phyloP scores from a whole-genome alignment of 2,329 filamentous ascomycete genomes.

The Clarireedia sp. region DNA sequence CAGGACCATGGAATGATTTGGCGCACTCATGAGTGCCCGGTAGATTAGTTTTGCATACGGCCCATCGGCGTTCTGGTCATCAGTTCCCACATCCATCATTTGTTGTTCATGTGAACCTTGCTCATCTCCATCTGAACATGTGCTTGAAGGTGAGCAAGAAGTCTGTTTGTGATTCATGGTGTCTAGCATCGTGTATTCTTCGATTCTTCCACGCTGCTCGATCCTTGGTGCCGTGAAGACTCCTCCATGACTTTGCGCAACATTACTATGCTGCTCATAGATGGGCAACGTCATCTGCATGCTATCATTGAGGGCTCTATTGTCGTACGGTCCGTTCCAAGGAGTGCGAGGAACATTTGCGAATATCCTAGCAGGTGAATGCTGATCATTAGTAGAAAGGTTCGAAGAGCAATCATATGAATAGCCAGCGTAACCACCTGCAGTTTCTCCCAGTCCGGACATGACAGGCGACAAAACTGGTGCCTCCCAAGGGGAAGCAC shows the following conservation, averaged over 20 bases:
- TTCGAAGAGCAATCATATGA: conserved; percentile 20
- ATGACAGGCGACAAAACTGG: conserved; percentile 13
- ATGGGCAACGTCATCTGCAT: conserved; percentile 11
- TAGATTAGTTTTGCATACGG: conserved; percentile 82
- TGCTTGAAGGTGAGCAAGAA: conserved; percentile 15
- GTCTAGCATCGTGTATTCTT: conserved; percentile 6
- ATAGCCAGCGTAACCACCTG: conserved; percentile 14
- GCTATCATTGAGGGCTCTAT: conserved; percentile 10
- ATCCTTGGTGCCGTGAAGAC: background rate
- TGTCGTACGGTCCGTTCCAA: conserved; percentile 13
- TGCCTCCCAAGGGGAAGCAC: conserved; percentile 15
- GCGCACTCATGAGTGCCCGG: conserved; percentile 60
- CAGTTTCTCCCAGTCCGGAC: conserved; percentile 10
- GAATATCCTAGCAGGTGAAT: conserved; percentile 8
- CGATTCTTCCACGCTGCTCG: background rate
- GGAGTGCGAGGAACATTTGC: conserved; percentile 16
- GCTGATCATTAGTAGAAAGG: conserved; percentile 11
- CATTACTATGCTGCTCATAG: conserved; percentile 15
- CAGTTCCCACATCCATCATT: conserved; percentile 23
- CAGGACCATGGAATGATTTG: conserved; percentile 63
- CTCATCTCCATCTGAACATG: conserved; percentile 24
- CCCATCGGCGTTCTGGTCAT: conserved; percentile 36
- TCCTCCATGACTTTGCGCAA: conserved; percentile 11
- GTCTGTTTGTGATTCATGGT: conserved; percentile 6
- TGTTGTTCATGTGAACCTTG: conserved; percentile 21